Evolutionary conservation across 805 yeast species (phyloP), one percentile per base, ranked within the genome.

Genomic region (Sugiyamaella floridensis): DNA sequence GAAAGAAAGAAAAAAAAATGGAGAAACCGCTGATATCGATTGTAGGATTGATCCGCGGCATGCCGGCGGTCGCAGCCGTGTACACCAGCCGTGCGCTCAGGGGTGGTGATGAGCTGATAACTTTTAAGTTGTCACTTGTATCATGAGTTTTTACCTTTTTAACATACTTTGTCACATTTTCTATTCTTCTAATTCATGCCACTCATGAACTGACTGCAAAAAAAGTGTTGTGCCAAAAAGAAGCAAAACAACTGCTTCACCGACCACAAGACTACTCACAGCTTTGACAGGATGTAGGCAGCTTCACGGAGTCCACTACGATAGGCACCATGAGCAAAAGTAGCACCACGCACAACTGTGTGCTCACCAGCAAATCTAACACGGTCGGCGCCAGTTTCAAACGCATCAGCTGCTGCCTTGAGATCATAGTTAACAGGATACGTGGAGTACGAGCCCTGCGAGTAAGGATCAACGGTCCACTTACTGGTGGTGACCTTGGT

Each of bases 301-400:
- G 82, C 83, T 58, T 79, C 83, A 56, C 92, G 71, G 48, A 60
- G 63, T 0, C 92, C 97, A 62, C 92, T 84, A 56, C 73, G 71
- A 80, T 88, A 88, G 0, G 97, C 96, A 0, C 96, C 97, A 65
- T 89, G 95, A 3, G 85, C 93, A 60, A 96, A 89, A 0, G 96
- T 97, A 11, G 89, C 85, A 7, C 96, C 96, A 58, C 88, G 95
- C 59, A 80, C 69, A 20, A 82, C 80, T 0, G 96, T 85, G 65
- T 89, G 96, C 64, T 89, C 97, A 8, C 97, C 97, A 0, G 96
- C 96, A 72, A 89, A 89, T 43, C 96, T 72, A 2, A 89, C 69
- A 7, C 75, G 71, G 12, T 76, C 81, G 18, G 77, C 69, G 0
- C 89, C 87, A 20, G 77, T 77, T 16, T 78, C 73, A 53, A 86